A percentile compares a stretch with the other conserved stretches of the same genome.
These are phyloP conservation scores for Erucastrum elatum DNA, from an alignment of 345 rosid genomes.

Conservation along the genomic window DNA sequence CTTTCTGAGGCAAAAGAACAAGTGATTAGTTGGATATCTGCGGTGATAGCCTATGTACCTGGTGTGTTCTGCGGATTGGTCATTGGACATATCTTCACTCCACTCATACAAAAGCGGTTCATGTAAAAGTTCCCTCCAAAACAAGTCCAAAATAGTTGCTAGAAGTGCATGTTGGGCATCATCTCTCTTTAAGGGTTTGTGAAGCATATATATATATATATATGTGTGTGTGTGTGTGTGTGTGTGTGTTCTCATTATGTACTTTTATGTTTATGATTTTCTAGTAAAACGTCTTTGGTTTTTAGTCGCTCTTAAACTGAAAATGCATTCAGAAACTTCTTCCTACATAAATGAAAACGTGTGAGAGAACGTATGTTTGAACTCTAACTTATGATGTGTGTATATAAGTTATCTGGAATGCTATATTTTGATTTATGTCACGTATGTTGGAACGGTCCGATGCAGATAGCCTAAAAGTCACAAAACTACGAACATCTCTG, in stretches of 20 bases:
- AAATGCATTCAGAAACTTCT: not conserved
- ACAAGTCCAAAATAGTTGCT: not conserved
- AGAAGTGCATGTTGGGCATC: not conserved
- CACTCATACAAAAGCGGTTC: not conserved
- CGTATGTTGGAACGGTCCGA: no score
- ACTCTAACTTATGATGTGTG: not conserved
- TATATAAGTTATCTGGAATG: no score
- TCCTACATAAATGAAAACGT: not conserved
- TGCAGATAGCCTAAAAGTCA: no score
- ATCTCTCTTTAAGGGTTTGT: not conserved
- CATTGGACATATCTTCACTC: not conserved
- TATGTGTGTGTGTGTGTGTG: not conserved
- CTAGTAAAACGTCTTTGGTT: not conserved
- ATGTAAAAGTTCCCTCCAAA: not conserved
- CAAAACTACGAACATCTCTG: no score
- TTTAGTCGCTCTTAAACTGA: not conserved
- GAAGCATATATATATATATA: not conserved
- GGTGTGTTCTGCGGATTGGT: not conserved
- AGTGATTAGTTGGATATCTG: not conserved
- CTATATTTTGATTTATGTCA: no score
- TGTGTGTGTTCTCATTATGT: not conserved
- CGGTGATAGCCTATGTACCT: not conserved
- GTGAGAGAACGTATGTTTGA: not conserved
- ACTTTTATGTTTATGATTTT: not conserved
- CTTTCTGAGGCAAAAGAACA: not conserved